Evolutionary conservation across 306 rosid genomes (phyloP), one percentile per base, ranked within the genome.

Genomic region (Neltuma alba): DNA sequence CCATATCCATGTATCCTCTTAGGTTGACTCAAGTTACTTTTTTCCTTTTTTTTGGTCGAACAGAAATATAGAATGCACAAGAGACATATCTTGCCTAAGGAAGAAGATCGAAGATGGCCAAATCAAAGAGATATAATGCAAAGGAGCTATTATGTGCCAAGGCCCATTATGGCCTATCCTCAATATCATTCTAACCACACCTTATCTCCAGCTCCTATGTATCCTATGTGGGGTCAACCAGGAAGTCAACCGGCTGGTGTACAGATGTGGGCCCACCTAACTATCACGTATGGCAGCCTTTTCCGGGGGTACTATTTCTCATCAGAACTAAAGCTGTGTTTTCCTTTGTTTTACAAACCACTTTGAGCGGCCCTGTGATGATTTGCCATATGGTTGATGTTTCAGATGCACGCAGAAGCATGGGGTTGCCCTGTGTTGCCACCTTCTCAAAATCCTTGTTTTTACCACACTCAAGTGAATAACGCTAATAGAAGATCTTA

Each of bases 371-470:
- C 54, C 31, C 41, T 68, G 66, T 65, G 57, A 63, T 70, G 65
- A 16, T 83, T 65, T 79, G 42, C 83, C 55, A 25, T 41, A 40
- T 41, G 25, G 38, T 74, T 87, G 71, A 78, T 82, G 36, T 81
- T 83, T 67, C 88, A 96, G 99, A 38, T 93, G 78, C 92, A 85
- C 23, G 97, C 92, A 41, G 98, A 93, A 76, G 88, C 97, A 57
- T 91, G 99, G 98, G 99, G 99, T 61, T 89, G 97, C 86, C 98
- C 96, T 21, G 88, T 96, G 83, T 80, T 86, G 70, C 95, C 95
- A 74, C 86, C 89, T 67, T 72, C 89, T 47, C 92, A 86, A 70
- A 42, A 83, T 77, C 82, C 89, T 34, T 82, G 77, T 73, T 81
- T 85, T 75, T 67, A 89, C 57, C 83, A 86, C 84, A 38, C 84